Base-by-base conservation (phyloP, 1,139 yeast species). In the Protomyces lactucae-debilis region DNA sequence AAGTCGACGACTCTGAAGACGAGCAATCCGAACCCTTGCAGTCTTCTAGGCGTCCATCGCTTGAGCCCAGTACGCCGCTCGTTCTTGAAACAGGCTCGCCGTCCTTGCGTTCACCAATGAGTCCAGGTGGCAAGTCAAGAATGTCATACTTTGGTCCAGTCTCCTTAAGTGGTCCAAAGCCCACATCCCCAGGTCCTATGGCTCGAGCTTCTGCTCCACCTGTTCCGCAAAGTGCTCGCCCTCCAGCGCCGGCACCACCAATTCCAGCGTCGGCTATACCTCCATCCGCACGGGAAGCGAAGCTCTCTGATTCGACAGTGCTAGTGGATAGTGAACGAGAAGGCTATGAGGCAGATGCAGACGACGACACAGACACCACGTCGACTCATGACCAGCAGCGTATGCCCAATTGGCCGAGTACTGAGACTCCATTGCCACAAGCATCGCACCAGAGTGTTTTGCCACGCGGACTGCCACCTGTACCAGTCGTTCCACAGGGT, bases 171-270 rank as follows among this genome's bases (percentile, higher is more conserved):
- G 16, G 16, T 14, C 21, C 36, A 16, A 35, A 16, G n/a, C 25
- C 54, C 10, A 28, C 18, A 10, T 16, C 43, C 9, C 46, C 21
- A 12, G 21, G 14, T 28, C 32, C 32, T 28, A 18, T 12, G 51
- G 57, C 63, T 14, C 35, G 56, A 3, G 16, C 65, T 5, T 8
- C 64, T n/a, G 52, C 36, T 32, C 53, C 60, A 32, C 37, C 52
- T 1, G 18, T 32, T 43, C 64, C 55, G 28, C 56, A 16, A 14
- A 9, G 32, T 52, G 54, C 10, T 23, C 63, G 32, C 18, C 65
- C 72, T 4, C 72, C 74, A 23, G 71, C 72, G 32, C 69, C 69
- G n/a, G 60, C 71, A 18, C 65, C 72, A 10, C 68, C 69, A 16
- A 71, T 73, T 14, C 67, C 68, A 10, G 64, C 69, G 54, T 69